Evolutionary conservation across 495 filamentous ascomycete genomes (phyloP).

Genomic region (Hypoxylon lenormandii): DNA sequence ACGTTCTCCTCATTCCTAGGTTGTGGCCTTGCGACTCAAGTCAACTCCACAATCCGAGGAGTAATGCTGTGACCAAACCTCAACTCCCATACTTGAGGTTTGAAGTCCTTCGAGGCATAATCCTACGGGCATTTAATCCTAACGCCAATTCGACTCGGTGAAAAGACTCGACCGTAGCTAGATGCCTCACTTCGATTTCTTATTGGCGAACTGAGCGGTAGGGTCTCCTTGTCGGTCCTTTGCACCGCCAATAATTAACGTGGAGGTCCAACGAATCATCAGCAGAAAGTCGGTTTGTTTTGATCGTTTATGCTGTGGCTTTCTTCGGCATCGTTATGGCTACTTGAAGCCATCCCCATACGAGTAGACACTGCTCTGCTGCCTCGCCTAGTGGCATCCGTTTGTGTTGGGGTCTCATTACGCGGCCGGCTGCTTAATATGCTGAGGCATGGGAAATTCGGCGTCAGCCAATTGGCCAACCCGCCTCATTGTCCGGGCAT

Average conservation of each 20-base stretch:
- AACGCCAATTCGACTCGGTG: background rate
- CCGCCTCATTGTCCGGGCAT: background rate
- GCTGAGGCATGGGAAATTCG: background rate
- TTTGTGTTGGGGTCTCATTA: background rate
- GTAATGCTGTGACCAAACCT: background rate
- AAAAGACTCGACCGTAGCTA: background rate
- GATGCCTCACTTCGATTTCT: background rate
- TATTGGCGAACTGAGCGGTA: background rate
- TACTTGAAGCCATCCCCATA: slow-evolving; percentile 3
- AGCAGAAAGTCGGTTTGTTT: background rate
- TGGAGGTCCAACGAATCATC: background rate
- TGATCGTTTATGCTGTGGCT: background rate
- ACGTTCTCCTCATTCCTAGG: background rate
- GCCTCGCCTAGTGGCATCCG: slow-evolving; percentile 8
- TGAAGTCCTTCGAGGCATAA: background rate
- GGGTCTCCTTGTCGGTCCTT: background rate
- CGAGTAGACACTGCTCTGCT: background rate
- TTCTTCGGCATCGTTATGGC: background rate
- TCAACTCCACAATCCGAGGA: background rate
- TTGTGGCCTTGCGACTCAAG: background rate
- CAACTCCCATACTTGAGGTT: background rate
- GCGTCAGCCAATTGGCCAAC: background rate
- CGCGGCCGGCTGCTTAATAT: background rate
- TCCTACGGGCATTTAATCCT: background rate
- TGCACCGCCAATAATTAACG: background rate